Evolutionary conservation across 768 basidiomycete species (phyloP), one percentile per base, ranked within the genome.

Genomic region (Termitomyces sp.): DNA sequence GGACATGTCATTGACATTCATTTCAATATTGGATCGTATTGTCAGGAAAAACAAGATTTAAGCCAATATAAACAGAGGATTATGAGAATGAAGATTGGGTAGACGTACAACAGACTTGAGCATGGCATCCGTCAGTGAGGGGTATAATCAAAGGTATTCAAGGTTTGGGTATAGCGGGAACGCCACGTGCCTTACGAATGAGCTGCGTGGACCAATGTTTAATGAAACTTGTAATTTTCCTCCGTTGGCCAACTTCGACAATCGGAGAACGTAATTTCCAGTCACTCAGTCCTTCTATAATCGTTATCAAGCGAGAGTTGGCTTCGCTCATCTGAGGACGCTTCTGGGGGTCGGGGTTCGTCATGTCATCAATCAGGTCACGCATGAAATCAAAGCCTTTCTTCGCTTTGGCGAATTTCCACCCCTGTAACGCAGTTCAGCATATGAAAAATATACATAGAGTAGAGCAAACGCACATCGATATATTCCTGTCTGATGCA

Each of bases 361-460:
- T 55, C 54, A 55, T 55, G 52, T 41, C 52, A 11, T 55, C 35
- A 11, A 55, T 24, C n/a, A 46, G 47, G 14, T 56, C 38, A 6
- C 55, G 47, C 47, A 56, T 56, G 33, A 56, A 56, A 1, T 49
- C 38, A 18, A 55, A 55, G 3, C 55, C 55, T 41, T 48, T 30
- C 36, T 49, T 55, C 3, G 46, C 32, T 40, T 48, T 40, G 4
- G 33, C 16, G 3, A 40, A 41, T 28, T n/a, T 41, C 2, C 14
- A 22, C 5, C 55, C 55, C 55, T 56, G 5, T 3, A 22, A n/a
- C 28, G 16, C 3, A 5, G 5, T 56, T 38, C 18, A 56, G n/a
- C 6, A 56, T 2, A 47, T 20, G 5, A 36, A 30, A 4, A 7
- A 55, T 26, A 1, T 3, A 8, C 14, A 41, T 26, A 20, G 36